Evolutionary conservation across 2,329 filamentous ascomycete species (phyloP).

Genomic region (Colletotrichum incanum): DNA sequence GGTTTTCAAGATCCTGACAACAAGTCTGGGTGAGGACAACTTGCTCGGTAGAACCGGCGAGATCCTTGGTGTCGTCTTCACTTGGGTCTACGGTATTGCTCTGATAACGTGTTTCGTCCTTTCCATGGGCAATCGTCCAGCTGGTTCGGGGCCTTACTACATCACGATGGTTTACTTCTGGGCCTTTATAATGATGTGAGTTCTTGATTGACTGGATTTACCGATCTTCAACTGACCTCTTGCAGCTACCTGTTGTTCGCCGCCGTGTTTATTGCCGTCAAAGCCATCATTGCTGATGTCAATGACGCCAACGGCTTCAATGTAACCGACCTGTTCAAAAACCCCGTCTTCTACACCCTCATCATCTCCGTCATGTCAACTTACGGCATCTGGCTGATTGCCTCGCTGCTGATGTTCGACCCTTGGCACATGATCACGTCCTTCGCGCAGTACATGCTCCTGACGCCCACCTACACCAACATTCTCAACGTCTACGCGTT

Average conservation of each 20-base stretch:
- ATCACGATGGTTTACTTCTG: constrained; percentile 99
- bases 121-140: constrained; percentile 92
- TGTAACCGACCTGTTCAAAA: constrained; percentile 83
- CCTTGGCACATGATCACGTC: constrained; percentile 99
- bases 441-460: constrained; percentile 92
- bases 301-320: constrained; percentile 74
- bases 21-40: constrained; percentile 79
- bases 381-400: constrained; percentile 92
- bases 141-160: constrained; percentile 94
- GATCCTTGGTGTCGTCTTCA: constrained; percentile 90
- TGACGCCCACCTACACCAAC: constrained; percentile 98
- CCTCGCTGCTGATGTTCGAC: constrained; percentile 95
- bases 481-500: constrained; percentile 99
- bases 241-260: constrained; percentile 91
- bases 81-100: constrained; percentile 95
- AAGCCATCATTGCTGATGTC: constrained; percentile 83
- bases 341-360: constrained; percentile 91
- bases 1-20: constrained; percentile 96
- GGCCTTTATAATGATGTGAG: constrained; percentile 92
- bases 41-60: constrained; percentile 84
- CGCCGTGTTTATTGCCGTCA: constrained; percentile 93
- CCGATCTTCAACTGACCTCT: constrained; percentile 45
- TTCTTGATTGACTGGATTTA: constrained; percentile 40
- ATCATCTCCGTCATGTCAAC: constrained; percentile 94
- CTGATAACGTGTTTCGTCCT: constrained; percentile 96